Evolutionary conservation across 2,329 filamentous ascomycete species (phyloP).

Genomic region (Clarireedia sp.): DNA sequence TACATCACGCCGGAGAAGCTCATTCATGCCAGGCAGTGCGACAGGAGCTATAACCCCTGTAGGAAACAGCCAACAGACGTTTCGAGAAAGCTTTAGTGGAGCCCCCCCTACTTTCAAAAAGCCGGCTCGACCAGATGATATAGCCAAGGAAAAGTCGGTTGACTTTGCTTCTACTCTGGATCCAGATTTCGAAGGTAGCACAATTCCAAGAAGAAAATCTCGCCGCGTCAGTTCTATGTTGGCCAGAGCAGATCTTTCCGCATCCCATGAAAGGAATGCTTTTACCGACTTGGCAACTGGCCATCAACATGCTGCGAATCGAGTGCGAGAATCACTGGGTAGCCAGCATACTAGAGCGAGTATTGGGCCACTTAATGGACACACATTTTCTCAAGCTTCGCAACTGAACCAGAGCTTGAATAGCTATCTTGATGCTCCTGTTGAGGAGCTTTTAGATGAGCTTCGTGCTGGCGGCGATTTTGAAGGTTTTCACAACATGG

Average conservation of each 20-base stretch:
- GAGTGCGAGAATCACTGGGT: constrained; percentile 61
- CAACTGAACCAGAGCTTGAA: constrained; percentile 40
- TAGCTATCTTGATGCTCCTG: constrained; percentile 59
- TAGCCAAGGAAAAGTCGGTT: constrained; percentile 31
- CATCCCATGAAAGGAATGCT: constrained; percentile 72
- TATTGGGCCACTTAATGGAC: constrained; percentile 21
- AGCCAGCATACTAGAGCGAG: constrained; percentile 58
- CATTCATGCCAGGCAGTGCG: constrained; percentile 58
- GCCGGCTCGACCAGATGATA: constrained; percentile 17
- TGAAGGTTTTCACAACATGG: constrained; percentile 65
- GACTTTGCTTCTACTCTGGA: constrained; percentile 66
- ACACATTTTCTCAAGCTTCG: constrained; percentile 18
- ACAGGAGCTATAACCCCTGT: constrained; percentile 73
- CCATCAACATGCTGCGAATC: constrained; percentile 35
- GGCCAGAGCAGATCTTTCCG: constrained; percentile 77
- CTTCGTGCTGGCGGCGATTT: constrained; percentile 53
- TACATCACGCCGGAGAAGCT: constrained; percentile 44
- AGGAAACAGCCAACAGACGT: constrained; percentile 46
- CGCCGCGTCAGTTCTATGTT: constrained; percentile 87
- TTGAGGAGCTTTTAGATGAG: constrained; percentile 63
- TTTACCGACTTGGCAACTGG: constrained; percentile 60
- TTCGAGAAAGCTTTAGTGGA: constrained; percentile 69
- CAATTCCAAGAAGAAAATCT: constrained; percentile 50
- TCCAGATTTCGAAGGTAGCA: constrained; percentile 51
- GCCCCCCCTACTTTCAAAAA: constrained; percentile 14